These are phyloP conservation scores for Xylaria multiplex DNA, from an alignment of 2,329 filamentous ascomycete genomes.

Conservation along the genomic window DNA sequence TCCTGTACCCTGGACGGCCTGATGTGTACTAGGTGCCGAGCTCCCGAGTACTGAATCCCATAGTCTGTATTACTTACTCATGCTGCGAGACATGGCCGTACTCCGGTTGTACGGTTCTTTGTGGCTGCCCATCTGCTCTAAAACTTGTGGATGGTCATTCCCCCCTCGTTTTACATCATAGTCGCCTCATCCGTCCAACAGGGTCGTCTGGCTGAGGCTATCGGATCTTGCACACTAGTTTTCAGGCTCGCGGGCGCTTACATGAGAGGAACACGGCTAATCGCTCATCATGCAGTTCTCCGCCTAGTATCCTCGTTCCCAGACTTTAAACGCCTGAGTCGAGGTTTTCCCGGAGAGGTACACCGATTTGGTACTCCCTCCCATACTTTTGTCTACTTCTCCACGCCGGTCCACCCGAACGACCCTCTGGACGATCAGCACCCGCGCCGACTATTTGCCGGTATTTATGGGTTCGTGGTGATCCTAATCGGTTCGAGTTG, in stretches of 20 bases:
- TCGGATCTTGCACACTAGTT: constrained; percentile 35
- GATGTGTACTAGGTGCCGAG: constrained; percentile 15
- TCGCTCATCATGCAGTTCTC: constrained; percentile 52
- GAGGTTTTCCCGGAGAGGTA: constrained; percentile 21
- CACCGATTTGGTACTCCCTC: constrained; percentile 27
- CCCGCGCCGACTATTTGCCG: constrained; percentile 22
- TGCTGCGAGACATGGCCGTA: constrained; percentile 24
- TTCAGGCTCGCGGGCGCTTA: constrained; percentile 41
- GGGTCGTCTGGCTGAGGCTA: constrained; percentile 7
- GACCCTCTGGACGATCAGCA: constrained; percentile 32
- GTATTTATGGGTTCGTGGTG: constrained; percentile 45
- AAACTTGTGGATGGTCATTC: constrained; percentile 2
- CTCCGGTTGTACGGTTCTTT: constrained; percentile 17
- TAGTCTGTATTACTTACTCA: constrained; percentile 29
- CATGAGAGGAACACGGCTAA: constrained; percentile 49
- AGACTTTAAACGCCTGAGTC: constrained; percentile 15
- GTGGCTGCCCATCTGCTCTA: constrained; percentile 9
- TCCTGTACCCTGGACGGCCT: constrained; percentile 21
- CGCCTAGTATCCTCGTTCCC: constrained; percentile 44
- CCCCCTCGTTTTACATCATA: constrained; percentile 17
- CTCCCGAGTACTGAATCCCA: constrained; percentile 18
- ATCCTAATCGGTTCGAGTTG: constrained; percentile 36
- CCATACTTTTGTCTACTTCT: constrained; percentile 21
- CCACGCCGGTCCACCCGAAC: constrained; percentile 22
- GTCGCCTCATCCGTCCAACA: constrained; percentile 9